A percentile compares a stretch with the other conserved stretches of the same genome.
Conservation (phyloP, 2,329 filamentous ascomycete species). For the Botrytis paeoniae region DNA sequence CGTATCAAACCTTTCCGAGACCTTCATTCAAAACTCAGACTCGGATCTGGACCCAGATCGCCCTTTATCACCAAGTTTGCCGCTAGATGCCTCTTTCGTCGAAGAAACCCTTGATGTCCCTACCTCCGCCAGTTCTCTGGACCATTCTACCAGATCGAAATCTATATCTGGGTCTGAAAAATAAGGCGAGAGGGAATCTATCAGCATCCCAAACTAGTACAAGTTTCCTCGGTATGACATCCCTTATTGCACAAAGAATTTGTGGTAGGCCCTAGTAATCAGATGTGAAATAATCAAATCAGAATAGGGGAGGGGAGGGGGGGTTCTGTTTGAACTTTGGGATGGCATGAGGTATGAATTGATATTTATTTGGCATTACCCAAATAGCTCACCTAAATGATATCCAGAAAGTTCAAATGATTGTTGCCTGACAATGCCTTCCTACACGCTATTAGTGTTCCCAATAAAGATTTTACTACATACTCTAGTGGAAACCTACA, state of each 20-base stretch:
- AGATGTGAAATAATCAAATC: not conserved
- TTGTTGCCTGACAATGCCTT: no score
- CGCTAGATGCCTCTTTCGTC: not conserved
- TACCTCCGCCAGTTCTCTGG: not conserved
- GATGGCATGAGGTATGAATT: not conserved
- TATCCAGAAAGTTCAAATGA: not conserved
- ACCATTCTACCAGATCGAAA: not conserved
- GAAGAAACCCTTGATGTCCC: not conserved
- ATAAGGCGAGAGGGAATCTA: not conserved
- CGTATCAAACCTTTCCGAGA: not conserved
- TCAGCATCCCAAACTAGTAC: not conserved
- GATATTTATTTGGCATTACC: not conserved
- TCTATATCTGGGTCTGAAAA: not conserved
- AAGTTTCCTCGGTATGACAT: not conserved
- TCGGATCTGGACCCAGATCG: not conserved
- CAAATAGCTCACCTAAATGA: not conserved
- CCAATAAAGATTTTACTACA: not conserved
- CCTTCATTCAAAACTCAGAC: not conserved
- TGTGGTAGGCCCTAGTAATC: not conserved
- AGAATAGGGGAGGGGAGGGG: fast-evolving
- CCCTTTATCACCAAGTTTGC: not conserved
- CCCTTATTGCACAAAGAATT: not conserved
- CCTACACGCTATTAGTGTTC: not conserved
- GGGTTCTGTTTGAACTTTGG: not conserved
- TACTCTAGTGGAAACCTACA: not conserved